phyloP scores from a whole-genome alignment of 352 stramenopile genomes.

The Phytopythium litorale region DNA sequence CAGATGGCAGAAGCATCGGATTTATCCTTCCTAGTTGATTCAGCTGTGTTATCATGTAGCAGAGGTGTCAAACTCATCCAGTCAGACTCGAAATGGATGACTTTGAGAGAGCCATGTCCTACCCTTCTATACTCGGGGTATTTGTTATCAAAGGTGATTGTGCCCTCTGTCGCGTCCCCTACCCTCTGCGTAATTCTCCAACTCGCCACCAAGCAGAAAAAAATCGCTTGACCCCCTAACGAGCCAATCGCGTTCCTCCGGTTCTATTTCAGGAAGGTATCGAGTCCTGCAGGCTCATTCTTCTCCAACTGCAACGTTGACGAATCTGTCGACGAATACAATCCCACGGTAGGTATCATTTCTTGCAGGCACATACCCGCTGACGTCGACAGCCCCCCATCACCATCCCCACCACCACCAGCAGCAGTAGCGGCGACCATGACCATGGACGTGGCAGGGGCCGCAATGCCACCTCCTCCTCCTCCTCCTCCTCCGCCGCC shows the following conservation, averaged over 20 bases:
- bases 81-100: not conserved
- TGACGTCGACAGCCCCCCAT: not conserved
- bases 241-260: not conserved
- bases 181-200: not conserved
- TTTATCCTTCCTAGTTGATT: not conserved
- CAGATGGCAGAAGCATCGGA: not conserved
- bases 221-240: not conserved
- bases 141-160: not conserved
- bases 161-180: not conserved
- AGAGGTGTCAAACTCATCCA: not conserved
- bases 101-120: not conserved
- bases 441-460: not conserved
- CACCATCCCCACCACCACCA: not conserved
- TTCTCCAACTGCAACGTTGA: conserved; percentile 4
- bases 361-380: not conserved
- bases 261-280: not conserved
- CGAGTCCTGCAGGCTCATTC: not conserved
- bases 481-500: not conserved
- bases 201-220: conserved; percentile 6
- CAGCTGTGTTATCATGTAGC: not conserved
- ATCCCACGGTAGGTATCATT: conserved; percentile 3
- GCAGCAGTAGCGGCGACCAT: not conserved
- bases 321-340: conserved; percentile 6
- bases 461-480: not conserved
- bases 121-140: not conserved